Evolutionary conservation across 2,329 filamentous ascomycete species (phyloP).

Genomic region (Tolypocladium album): DNA sequence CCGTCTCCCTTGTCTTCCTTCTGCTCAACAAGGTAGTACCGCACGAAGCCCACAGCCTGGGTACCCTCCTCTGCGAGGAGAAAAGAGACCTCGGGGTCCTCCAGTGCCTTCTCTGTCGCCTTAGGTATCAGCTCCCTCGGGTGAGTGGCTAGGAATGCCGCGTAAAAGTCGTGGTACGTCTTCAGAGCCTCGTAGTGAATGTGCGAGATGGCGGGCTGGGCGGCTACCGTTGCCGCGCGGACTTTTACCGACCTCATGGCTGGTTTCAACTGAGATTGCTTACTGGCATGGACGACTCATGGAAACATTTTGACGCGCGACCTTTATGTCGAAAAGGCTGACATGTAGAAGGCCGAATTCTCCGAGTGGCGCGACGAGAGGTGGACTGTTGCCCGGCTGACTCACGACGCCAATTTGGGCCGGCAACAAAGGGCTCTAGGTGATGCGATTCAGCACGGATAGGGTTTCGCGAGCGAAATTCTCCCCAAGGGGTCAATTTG

Average conservation of each 20-base stretch:
- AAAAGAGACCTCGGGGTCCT: neutral
- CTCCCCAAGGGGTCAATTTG: no score
- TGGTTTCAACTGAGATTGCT: neutral
- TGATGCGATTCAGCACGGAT: neutral
- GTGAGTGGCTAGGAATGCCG: conserved; percentile 6
- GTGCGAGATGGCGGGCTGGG: conserved; percentile 5
- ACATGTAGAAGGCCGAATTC: neutral
- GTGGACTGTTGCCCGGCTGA: neutral
- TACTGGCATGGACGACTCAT: neutral
- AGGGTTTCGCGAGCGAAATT: neutral
- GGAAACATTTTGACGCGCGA: neutral
- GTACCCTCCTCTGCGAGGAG: conserved; percentile 1
- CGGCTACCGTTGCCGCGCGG: conserved; percentile 4
- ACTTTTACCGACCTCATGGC: neutral
- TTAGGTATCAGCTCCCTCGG: conserved; percentile 4
- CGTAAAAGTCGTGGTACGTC: conserved; percentile 9
- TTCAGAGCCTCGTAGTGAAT: conserved; percentile 9
- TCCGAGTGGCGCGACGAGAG: neutral
- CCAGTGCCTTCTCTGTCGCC: neutral
- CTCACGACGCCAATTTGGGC: neutral
- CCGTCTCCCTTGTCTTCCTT: neutral
- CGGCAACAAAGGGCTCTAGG: neutral
- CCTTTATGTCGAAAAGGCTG: neutral
- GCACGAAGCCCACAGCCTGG: conserved; percentile 2
- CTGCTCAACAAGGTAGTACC: neutral